Percentiles rank a stretch among this genome's conserved stretches.
Conservation (phyloP, 192 early-diverging fungal species). For the Podila horticola region DNA sequence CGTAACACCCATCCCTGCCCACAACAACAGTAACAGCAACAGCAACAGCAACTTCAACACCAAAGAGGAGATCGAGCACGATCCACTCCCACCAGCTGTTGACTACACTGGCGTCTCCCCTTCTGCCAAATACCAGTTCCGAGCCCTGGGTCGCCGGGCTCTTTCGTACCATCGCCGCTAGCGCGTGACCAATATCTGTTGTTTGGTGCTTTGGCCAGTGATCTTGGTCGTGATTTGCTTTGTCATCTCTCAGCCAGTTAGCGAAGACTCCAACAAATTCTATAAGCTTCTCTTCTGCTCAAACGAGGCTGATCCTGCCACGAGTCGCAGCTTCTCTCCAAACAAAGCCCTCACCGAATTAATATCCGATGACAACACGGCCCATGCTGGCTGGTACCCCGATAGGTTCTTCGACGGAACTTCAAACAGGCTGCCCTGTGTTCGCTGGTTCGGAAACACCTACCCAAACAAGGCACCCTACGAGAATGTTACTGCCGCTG, state of each 20-base stretch:
- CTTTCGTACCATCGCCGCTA: constrained; percentile 42
- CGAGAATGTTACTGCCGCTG: constrained; percentile 17
- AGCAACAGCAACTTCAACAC: background rate
- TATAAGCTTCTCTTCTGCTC: constrained; percentile 7
- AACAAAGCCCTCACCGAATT: too few relatives aligned
- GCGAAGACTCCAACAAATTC: background rate
- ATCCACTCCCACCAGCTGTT: constrained; percentile 37
- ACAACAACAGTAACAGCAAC: background rate
- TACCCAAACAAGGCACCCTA: constrained; percentile 36
- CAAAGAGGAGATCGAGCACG: constrained; percentile 4
- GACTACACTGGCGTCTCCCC: constrained; percentile 22
- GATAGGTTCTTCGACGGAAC: background rate
- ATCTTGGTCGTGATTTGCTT: constrained; percentile 24
- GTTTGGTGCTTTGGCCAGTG: constrained; percentile 34
- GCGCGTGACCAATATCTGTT: constrained; percentile 15
- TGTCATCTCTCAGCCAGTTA: background rate
- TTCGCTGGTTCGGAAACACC: constrained; percentile 42
- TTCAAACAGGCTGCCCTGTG: background rate
- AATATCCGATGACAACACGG: background rate
- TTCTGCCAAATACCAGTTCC: constrained; percentile 29
- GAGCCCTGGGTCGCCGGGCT: constrained; percentile 30
- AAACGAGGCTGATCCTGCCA: constrained; percentile 22
- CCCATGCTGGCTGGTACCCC: constrained; percentile 24
- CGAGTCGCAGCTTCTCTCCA: too few relatives aligned
- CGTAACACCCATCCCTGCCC: background rate